Evolutionary conservation across 2,329 filamentous ascomycete species (phyloP), one percentile per base, ranked within the genome.

Genomic region (Didymella sp.): DNA sequence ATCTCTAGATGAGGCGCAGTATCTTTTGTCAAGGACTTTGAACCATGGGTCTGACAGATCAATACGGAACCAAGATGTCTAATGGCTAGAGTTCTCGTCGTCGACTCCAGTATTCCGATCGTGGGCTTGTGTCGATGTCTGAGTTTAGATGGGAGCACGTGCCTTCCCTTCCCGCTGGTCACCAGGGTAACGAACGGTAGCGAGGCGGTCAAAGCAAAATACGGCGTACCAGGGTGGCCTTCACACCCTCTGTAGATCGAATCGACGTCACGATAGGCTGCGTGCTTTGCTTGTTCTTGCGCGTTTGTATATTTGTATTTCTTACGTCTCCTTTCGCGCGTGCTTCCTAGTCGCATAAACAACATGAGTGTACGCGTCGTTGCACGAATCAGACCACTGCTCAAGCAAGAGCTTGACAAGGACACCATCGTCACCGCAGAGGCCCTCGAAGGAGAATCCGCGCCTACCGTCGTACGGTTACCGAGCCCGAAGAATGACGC

Each of bases 401-500:
- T 97, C 61, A 89, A 91, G 68, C 87, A 89, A 62, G 95, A 98
- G 81, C 82, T 89, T 56, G 90, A 95, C 72, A 89, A 89, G 77
- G 94, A 98, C 79, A 85, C 91, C 59, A 96, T 98, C 67, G 89
- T 98, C 64, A 85, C 83, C 60, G 84, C 82, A 55, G 84, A 77
- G 51, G 65, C 88, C 11, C 59, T 72, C 24, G 69, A 72, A 21
- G 70, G 68, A 52, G 75, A 76, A 8, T 68, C 72, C 15, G 62
- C 58, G 63, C 82, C 87, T 19, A 86, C 84, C 24, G 79, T 96
- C 27, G 87, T 98, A 71, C 89, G 90, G 75, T 96, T 98, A 69
- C 94, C 94, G 3, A 97, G 92, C 73, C 93, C 94, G 0, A 96
- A 95, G 80, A 97, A 97, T 71, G 90, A 91, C 63, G 82, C 85